Evolutionary conservation across 345 rosid species (phyloP).

Genomic region (Gossypioides kirkii): DNA sequence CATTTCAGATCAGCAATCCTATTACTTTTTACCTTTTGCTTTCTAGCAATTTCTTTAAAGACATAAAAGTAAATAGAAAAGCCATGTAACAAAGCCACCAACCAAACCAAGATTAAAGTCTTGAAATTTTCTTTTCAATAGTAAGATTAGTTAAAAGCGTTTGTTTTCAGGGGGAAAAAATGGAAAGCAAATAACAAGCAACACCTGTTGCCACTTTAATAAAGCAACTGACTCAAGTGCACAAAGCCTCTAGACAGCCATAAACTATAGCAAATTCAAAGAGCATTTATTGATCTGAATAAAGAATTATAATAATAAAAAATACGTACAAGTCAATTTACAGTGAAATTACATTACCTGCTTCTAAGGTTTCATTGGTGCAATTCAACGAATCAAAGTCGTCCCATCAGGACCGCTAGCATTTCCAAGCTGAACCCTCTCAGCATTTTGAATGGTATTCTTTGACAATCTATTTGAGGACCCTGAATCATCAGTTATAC

Average conservation of each 20-base stretch:
- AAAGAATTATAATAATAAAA: background rate
- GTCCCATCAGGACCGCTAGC: slow-evolving; percentile 20
- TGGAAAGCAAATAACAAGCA: background rate
- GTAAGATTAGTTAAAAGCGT: background rate
- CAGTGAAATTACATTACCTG: slow-evolving; percentile 28
- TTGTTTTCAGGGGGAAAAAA: background rate
- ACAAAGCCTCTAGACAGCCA: background rate
- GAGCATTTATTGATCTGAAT: background rate
- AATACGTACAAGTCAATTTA: background rate
- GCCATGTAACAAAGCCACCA: background rate
- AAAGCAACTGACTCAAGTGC: background rate
- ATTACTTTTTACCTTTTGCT: background rate
- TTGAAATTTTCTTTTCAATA: too few relatives aligned
- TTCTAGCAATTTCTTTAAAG: background rate
- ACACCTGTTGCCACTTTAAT: background rate
- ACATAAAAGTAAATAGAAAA: background rate
- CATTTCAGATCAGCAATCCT: background rate
- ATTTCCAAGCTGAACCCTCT: slow-evolving; percentile 26
- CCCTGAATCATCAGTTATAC: slow-evolving; percentile 28
- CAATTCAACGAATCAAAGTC: slow-evolving; percentile 22
- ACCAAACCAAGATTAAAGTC: background rate
- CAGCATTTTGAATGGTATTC: slow-evolving; percentile 21
- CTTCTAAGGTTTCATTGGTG: slow-evolving; percentile 27
- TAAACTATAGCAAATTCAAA: background rate
- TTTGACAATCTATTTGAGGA: slow-evolving; percentile 27